Evolutionary conservation across 2,329 filamentous ascomycete species (phyloP).

Genomic region (Chaetothyriales sp.): DNA sequence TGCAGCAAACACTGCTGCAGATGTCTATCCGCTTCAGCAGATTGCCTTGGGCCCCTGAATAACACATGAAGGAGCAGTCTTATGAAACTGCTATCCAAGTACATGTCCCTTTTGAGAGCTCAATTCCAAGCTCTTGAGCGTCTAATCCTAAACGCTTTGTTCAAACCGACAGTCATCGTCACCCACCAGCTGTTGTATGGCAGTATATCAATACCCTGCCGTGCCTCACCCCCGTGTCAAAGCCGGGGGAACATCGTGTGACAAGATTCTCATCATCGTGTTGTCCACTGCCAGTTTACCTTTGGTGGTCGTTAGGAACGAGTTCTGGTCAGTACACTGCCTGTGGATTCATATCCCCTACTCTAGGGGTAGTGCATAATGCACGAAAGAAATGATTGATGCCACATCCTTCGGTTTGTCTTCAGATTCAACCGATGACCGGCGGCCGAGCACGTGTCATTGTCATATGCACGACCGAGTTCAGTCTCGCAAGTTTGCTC

Average conservation of each 20-base stretch:
- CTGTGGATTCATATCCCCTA: no score
- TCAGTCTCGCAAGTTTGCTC: no score
- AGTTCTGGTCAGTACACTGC: no score
- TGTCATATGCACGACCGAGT: no score
- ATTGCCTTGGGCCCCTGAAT: not conserved
- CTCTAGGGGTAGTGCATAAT: no score
- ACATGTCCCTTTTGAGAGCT: not conserved
- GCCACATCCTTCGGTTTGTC: no score
- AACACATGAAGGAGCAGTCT: not conserved
- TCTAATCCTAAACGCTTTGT: not conserved
- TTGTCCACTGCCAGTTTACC: constrained; percentile 20
- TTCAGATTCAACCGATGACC: no score
- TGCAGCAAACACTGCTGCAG: not conserved
- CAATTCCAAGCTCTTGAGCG: no score
- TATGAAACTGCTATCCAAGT: not conserved
- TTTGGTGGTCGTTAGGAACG: no score
- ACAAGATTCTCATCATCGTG: constrained; percentile 34
- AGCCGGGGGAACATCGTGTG: constrained; percentile 26
- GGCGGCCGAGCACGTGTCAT: no score
- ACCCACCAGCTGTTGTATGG: not conserved
- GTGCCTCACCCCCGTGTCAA: not conserved
- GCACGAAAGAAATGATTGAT: no score
- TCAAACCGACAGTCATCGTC: not conserved
- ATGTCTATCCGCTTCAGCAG: not conserved
- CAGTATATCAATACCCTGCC: not conserved